Base-by-base conservation (phyloP, 495 filamentous ascomycete genomes). In the Bombardia bombarda region DNA sequence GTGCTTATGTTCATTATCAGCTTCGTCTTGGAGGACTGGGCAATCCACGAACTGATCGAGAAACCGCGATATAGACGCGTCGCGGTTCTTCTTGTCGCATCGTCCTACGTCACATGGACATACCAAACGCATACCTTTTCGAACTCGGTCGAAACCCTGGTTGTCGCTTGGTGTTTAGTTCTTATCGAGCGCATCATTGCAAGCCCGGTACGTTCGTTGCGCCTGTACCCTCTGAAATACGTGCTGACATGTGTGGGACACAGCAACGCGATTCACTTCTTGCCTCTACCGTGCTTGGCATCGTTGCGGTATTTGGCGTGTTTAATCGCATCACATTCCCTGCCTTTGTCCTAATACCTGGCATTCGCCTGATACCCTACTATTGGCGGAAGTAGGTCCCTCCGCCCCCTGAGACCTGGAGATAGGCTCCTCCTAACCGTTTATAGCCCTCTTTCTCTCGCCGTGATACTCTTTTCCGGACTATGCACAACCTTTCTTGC, bases 111-210 rank as follows among this genome's bases (percentile, higher is more conserved):
- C 51, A 97, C 92, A 36, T 97, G 92, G 93, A 95, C 93, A 32
- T 95, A 86, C 68, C 92, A 98, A 68, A 94, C 86, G 32, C 92
- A 98, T 69, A 97, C 93, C 25, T 97, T 98, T 66, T 97, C 92
- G 58, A 98, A 98, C 63, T 88, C 88, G 39, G 77, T 96, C 53
- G 92, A 98, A 67, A 96, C 92, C 1, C 70, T 98, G 52, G 73
- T 86, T 23, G 90, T 98, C 14, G 72, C 82, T 37, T 97, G 93
- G 92, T 84, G 84, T 47, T 57, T 98, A 62, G 88, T 96, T 38
- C 69, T 97, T 55, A 85, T 96, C 54, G 80, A 81, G 57, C 80
- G 90, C 55, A 89, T 97, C 48, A 64, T 80, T 25, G 82, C 78
- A 26, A 79, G 79, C 51, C 84, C 83, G 69, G 88, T 92, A 68